phyloP scores from a whole-genome alignment of 1,284 basidiomycete genomes.

The Boletus smithii region DNA sequence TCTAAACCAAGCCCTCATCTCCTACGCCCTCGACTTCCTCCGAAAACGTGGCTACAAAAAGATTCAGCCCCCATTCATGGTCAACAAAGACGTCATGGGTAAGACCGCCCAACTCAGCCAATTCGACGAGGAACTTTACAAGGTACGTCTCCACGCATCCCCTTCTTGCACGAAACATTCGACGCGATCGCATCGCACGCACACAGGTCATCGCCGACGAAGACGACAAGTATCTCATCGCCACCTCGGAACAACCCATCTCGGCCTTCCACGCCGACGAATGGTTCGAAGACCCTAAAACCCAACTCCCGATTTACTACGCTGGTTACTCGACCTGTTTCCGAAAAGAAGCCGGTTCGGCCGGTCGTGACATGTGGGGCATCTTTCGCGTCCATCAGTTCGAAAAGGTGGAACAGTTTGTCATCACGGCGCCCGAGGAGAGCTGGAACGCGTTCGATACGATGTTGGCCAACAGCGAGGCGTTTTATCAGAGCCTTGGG shows the following conservation, averaged over 20 bases:
- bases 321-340: constrained; percentile 94
- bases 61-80: constrained; percentile 97
- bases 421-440: constrained; percentile 89
- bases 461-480: constrained; percentile 90
- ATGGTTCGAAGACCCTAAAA: constrained; percentile 93
- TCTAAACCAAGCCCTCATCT: constrained; percentile 94
- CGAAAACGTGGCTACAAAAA: constrained; percentile 85
- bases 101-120: constrained; percentile 98
- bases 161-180: not conserved
- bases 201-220: constrained; percentile 79
- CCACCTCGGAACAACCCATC: constrained; percentile 98
- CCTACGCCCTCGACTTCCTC: constrained; percentile 93
- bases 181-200: constrained; percentile 6
- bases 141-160: constrained; percentile 45
- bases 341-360: constrained; percentile 96
- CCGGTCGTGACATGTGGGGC: constrained; percentile 98
- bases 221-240: constrained; percentile 98
- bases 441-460: constrained; percentile 93
- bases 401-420: constrained; percentile 98
- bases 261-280: constrained; percentile 94
- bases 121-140: constrained; percentile 98
- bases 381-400: constrained; percentile 99
- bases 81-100: constrained; percentile 96
- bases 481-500: constrained; percentile 92
- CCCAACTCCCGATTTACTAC: constrained; percentile 86